Evolutionary conservation across 352 stramenopile genomes (phyloP), one percentile per base, ranked within the genome.

Genomic region (Phytopythium litorale): DNA sequence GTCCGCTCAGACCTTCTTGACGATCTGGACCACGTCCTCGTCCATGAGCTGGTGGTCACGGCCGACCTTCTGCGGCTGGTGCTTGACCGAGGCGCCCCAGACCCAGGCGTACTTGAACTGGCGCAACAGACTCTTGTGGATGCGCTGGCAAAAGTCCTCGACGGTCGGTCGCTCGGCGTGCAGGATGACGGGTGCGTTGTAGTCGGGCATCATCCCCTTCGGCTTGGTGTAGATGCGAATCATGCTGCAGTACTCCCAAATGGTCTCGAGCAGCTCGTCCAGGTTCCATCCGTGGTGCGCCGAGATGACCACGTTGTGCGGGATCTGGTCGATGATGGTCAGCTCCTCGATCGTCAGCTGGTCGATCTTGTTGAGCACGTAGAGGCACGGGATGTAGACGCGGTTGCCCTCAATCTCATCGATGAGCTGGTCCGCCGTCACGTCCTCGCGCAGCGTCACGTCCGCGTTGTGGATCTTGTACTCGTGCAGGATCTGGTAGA

Each of bases 291-390:
- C 84, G 66, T 99, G 95, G 68, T 98, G 86, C 37, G 91, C 95
- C 54, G 90, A 98, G 65, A 99, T 99, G 55, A 97, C 94, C 21
- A 99, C 94, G 73, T 98, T 99, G 80, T 99, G 96, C 52, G 97
- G 96, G 71, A 99, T 95, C 79, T 99, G 94, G 75, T 98, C 97
- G 53, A 99, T 94, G 72, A 99, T 98, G 62, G 98, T 97, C 1
- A 99, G 84, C 79, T 99, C 97, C 75, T 99, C 95, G 76, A 99
- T 98, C 25, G 95, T 98, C 30, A 99, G 88, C 72, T 98, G 84
- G 73, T 99, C 98, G 69, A 99, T 99, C 81, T 99, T 99, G 84
- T 99, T 99, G 62, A 99, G 94, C 57, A 99, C 94, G 81, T 99
- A 99, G 16, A 99, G 75, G 54, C 88, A 96, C 43, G 97, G 97